Conservation (phyloP, 345 rosid genomes). For the Arabidopsis suecica region DNA sequence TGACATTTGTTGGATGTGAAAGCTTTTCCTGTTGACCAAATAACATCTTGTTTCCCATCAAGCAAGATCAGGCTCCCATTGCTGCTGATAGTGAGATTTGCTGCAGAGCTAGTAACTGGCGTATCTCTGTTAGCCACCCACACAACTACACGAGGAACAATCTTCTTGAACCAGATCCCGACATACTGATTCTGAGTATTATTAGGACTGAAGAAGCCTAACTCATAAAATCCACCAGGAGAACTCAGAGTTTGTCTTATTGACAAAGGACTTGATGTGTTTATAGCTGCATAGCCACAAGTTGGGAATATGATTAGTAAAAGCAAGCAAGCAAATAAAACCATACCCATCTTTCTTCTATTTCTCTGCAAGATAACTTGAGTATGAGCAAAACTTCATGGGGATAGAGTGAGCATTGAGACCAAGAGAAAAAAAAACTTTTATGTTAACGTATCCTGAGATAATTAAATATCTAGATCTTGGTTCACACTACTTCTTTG, state of each 20-base stretch:
- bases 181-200: slow-evolving; percentile 42
- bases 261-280: slow-evolving; percentile 39
- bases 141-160: slow-evolving; percentile 34
- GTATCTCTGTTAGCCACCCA: slow-evolving; percentile 49
- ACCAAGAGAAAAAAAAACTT: neutral
- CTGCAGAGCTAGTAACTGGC: slow-evolving; percentile 24
- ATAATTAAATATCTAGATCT: neutral
- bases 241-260: slow-evolving; percentile 43
- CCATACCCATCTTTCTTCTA: slow-evolving; percentile 12
- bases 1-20: slow-evolving; percentile 25
- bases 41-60: slow-evolving; percentile 17
- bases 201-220: slow-evolving; percentile 51
- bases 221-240: slow-evolving; percentile 33
- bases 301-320: slow-evolving; percentile 32
- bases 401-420: neutral
- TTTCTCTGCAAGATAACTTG: slow-evolving; percentile 4
- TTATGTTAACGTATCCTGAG: neutral
- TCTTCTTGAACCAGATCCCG: slow-evolving; percentile 54
- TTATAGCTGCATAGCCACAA: slow-evolving; percentile 35
- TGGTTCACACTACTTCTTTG: slow-evolving; percentile 19
- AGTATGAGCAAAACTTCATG: slow-evolving; percentile 16
- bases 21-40: slow-evolving; percentile 38
- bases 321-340: slow-evolving; percentile 18
- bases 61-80: slow-evolving; percentile 37
- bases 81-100: slow-evolving; percentile 31